These are phyloP conservation scores for Lenzites betulinus DNA, from an alignment of 768 basidiomycete species.

Conservation along the genomic window DNA sequence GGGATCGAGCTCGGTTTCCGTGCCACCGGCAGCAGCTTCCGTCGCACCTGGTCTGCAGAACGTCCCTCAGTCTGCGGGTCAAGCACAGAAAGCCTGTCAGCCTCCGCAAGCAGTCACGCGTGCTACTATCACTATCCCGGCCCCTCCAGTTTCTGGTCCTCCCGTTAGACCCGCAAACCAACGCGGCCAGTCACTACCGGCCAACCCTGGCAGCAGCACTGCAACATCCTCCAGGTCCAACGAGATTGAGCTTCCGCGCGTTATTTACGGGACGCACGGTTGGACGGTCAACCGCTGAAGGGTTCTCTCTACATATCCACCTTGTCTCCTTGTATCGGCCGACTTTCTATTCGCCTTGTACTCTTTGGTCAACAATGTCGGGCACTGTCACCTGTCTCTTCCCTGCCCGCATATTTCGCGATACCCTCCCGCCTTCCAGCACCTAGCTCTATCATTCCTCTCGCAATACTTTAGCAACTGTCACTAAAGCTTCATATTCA, in stretches of 20 bases:
- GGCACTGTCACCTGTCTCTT: not conserved
- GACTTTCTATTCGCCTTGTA: not conserved
- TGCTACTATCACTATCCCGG: not conserved
- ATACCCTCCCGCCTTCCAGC: not conserved
- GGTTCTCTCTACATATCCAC: too few species aligned
- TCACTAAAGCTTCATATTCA: not conserved
- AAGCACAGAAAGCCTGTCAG: too few species aligned
- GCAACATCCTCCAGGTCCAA: not conserved
- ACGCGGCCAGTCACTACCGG: not conserved
- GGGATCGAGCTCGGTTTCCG: too few species aligned
- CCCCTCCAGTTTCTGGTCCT: not conserved
- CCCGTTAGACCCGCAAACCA: not conserved
- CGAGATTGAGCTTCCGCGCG: constrained; percentile 5
- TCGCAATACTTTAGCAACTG: not conserved
- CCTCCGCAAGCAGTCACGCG: too few species aligned
- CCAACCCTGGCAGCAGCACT: not conserved
- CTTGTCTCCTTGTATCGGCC: not conserved
- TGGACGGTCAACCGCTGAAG: constrained; percentile 10
- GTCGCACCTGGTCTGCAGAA: too few species aligned
- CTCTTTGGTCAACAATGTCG: not conserved
- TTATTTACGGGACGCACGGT: constrained; percentile 6
- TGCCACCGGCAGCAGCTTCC: too few species aligned
- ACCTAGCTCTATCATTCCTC: not conserved
- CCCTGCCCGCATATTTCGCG: not conserved
- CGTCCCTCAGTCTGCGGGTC: too few species aligned